phyloP scores from a whole-genome alignment of 129 eudicot genomes.

The Helianthus annuus region DNA sequence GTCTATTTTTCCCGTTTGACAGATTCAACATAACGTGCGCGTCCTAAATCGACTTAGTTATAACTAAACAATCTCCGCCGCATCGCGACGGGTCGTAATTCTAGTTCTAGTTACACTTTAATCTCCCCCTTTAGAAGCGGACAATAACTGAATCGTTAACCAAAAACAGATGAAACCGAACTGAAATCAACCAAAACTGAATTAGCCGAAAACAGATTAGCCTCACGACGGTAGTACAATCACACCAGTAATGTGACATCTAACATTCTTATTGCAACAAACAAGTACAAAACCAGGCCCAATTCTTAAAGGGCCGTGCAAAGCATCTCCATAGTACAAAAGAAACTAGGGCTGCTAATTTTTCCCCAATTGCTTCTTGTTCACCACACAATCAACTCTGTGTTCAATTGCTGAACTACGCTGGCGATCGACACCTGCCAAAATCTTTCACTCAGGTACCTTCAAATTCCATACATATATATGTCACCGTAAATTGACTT shows the following conservation, averaged over 20 bases:
- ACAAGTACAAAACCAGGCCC: slow-evolving; percentile 4
- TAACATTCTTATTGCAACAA: neutral
- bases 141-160: too few species aligned
- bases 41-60: too few species aligned
- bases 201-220: too few species aligned
- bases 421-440: slow-evolving; percentile 21
- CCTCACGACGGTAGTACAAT: neutral
- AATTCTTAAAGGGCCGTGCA: slow-evolving; percentile 16
- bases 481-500: neutral
- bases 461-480: slow-evolving; percentile 2
- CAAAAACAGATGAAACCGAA: too few species aligned
- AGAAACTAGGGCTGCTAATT: slow-evolving; percentile 23
- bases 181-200: too few species aligned
- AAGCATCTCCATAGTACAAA: slow-evolving; percentile 1
- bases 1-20: too few species aligned
- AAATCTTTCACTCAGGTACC: slow-evolving; percentile 17
- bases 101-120: too few species aligned
- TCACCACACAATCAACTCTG: too few species aligned
- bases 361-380: neutral
- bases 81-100: too few species aligned
- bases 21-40: too few species aligned
- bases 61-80: too few species aligned
- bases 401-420: neutral
- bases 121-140: too few species aligned
- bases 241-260: neutral